phyloP scores from a whole-genome alignment of 768 basidiomycete species.

The Rossbeevera mucosa region DNA sequence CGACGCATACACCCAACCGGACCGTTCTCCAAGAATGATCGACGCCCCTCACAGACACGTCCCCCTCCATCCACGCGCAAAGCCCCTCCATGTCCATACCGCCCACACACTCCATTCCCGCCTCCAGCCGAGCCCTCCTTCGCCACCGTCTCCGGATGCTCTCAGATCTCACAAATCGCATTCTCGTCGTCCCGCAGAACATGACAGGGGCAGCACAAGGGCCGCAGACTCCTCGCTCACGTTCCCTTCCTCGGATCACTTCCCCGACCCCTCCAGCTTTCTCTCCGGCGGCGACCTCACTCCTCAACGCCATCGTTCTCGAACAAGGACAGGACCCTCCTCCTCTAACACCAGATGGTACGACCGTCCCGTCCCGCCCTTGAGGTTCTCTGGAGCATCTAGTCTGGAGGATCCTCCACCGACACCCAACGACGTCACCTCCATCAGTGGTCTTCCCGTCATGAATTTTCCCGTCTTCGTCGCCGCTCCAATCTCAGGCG shows the following conservation, averaged over 20 bases:
- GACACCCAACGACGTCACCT: conserved; percentile 53
- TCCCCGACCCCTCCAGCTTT: conserved; percentile 25
- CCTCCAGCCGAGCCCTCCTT: conserved; percentile 34
- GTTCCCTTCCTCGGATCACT: conserved; percentile 26
- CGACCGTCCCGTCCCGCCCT: conserved; percentile 44
- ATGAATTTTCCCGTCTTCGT: conserved; percentile 63
- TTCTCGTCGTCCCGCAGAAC: conserved; percentile 24
- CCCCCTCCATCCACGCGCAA: conserved; percentile 20
- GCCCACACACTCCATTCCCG: conserved; percentile 45
- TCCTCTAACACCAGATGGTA: conserved; percentile 38
- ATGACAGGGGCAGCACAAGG: conserved; percentile 25
- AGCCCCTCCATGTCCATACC: conserved; percentile 19
- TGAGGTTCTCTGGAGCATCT: conserved; percentile 65
- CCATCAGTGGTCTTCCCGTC: conserved; percentile 17
- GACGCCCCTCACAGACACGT: conserved; percentile 56
- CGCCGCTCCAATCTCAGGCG: conserved; percentile 70
- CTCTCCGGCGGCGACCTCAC: conserved; percentile 27
- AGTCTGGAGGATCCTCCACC: conserved; percentile 72
- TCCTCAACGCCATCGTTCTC: conserved; percentile 42
- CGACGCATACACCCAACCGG: conserved; percentile 5
- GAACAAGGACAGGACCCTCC: conserved; percentile 60
- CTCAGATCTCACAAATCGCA: conserved; percentile 16
- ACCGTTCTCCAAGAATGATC: conserved; percentile 46
- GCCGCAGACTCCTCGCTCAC: conserved; percentile 21
- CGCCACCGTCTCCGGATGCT: conserved; percentile 24